These are phyloP conservation scores for Biscogniauxia marginata DNA, from an alignment of 2,329 filamentous ascomycete species.

Conservation along the genomic window DNA sequence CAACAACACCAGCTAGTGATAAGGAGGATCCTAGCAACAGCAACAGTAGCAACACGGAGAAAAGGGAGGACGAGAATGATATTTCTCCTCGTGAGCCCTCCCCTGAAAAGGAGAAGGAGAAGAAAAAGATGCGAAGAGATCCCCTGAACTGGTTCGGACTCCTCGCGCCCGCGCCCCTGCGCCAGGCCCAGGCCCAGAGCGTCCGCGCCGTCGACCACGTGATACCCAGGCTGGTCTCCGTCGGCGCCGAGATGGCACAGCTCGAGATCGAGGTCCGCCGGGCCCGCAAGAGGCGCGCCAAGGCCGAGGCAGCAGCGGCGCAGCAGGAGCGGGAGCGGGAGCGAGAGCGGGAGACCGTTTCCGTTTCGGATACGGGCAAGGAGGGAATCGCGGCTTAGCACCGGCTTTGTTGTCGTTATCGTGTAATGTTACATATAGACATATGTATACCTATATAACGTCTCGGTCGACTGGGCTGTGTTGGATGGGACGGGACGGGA, in stretches of 20 bases:
- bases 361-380: too few relatives aligned
- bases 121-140: slow-evolving; percentile 37
- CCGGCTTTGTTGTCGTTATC: too few relatives aligned
- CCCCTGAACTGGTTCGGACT: slow-evolving; percentile 61
- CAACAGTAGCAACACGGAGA: too few relatives aligned
- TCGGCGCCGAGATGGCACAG: slow-evolving; percentile 60
- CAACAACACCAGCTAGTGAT: too few relatives aligned
- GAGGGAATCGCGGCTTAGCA: too few relatives aligned
- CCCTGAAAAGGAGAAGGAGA: slow-evolving; percentile 16
- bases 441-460: too few relatives aligned
- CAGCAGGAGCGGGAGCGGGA: slow-evolving; percentile 8
- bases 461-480: too few relatives aligned
- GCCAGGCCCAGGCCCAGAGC: slow-evolving; percentile 59
- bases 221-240: slow-evolving; percentile 54
- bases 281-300: slow-evolving; percentile 54
- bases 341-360: not conserved
- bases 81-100: too few relatives aligned
- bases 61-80: too few relatives aligned
- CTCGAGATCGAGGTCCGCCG: slow-evolving; percentile 69
- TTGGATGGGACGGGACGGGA: too few relatives aligned
- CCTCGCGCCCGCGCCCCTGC: slow-evolving; percentile 51
- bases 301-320: slow-evolving; percentile 39
- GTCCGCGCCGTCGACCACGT: slow-evolving; percentile 54
- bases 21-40: too few relatives aligned
- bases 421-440: too few relatives aligned